Conservation (phyloP, 768 basidiomycete species). For the Amanita thiersii region DNA sequence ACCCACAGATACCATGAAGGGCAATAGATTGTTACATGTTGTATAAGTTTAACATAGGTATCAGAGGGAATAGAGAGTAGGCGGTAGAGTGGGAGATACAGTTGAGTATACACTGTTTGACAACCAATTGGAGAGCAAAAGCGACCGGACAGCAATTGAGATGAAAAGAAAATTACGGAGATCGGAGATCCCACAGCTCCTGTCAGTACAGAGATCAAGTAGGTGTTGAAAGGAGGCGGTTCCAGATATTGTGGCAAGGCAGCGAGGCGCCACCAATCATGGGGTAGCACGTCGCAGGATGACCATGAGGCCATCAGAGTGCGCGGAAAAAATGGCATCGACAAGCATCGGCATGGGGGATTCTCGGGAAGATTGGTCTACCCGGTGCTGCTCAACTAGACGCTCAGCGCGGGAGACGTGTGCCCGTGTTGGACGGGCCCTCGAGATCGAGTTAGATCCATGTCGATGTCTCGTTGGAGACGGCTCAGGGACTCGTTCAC, state of each 20-base stretch:
- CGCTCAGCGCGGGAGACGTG: constrained; percentile 2
- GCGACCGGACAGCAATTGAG: neutral
- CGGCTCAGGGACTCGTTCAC: constrained; percentile 27
- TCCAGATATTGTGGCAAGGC: neutral
- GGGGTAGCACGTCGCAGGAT: constrained; percentile 50
- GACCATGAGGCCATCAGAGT: constrained; percentile 79
- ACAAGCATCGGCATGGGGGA: constrained; percentile 41
- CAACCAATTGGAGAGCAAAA: no score
- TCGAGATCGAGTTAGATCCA: constrained; percentile 11
- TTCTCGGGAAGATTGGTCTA: constrained; percentile 9
- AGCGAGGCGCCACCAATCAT: constrained; percentile 2
- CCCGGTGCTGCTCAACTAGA: neutral
- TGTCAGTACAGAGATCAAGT: no score
- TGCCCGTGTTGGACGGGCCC: neutral
- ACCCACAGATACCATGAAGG: no score
- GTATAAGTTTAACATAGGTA: no score
- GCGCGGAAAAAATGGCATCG: constrained; percentile 79
- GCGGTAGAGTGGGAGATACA: no score
- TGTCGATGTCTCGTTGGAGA: constrained; percentile 12
- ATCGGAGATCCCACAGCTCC: no score
- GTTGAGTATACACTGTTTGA: no score
- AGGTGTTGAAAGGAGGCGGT: no score
- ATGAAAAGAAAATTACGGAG: neutral
- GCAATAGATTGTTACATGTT: no score
- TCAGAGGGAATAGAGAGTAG: no score